Base-by-base conservation (phyloP, 768 basidiomycete species). In the Infundibulicybe gibba region DNA sequence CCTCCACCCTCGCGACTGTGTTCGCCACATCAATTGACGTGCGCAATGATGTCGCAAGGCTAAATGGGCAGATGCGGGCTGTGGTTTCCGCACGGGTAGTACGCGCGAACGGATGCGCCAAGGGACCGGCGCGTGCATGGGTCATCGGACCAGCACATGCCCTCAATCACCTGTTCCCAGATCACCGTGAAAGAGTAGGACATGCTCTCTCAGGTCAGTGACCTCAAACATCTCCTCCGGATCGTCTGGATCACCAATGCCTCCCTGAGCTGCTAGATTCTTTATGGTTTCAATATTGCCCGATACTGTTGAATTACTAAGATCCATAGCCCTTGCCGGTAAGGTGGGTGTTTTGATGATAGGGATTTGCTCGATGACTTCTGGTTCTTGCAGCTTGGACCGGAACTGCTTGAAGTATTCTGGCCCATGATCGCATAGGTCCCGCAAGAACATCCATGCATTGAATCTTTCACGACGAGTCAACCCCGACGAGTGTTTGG, bases 81-180 rank as follows among this genome's bases (percentile, higher is more conserved):
- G n/a, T n/a, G n/a, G n/a, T n/a, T n/a, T n/a, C n/a, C n/a, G n/a
- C n/a, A n/a, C n/a, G n/a, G n/a, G n/a, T n/a, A n/a, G n/a, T n/a
- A n/a, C n/a, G n/a, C n/a, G n/a, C n/a, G n/a, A n/a, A n/a, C n/a
- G n/a, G n/a, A n/a, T n/a, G n/a, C n/a, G n/a, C n/a, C n/a, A n/a
- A n/a, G n/a, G n/a, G n/a, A n/a, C n/a, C n/a, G n/a, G n/a, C n/a
- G n/a, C n/a, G n/a, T n/a, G n/a, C n/a, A n/a, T n/a, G n/a, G n/a
- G n/a, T n/a, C n/a, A n/a, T n/a, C n/a, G n/a, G n/a, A n/a, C n/a
- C n/a, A n/a, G n/a, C n/a, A n/a, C n/a, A n/a, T n/a, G n/a, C n/a
- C n/a, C n/a, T n/a, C n/a, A n/a, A n/a, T 58, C 42, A n/a, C 54
- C 46, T 19, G 60, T 55, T 25, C 49, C 47, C 9, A 61, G 39